These are phyloP conservation scores for Berberis thunbergii DNA, from an alignment of 164 flowering plant genomes.

Conservation along the genomic window DNA sequence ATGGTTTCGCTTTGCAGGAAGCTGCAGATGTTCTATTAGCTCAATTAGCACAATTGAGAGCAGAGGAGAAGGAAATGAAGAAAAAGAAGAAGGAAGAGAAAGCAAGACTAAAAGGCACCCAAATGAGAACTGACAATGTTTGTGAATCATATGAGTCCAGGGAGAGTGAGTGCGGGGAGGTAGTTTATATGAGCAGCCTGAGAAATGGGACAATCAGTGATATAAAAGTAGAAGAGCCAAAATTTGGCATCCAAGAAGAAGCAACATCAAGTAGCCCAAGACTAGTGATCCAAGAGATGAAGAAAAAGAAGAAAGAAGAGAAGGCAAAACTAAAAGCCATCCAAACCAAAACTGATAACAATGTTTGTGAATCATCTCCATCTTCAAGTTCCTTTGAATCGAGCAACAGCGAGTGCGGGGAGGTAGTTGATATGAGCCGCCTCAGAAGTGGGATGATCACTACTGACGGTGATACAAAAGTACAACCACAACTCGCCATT, in stretches of 20 bases:
- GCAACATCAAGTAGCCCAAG: slow-evolving; percentile 4
- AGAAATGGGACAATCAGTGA: slow-evolving; percentile 7
- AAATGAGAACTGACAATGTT: slow-evolving; percentile 7
- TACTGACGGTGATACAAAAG: not conserved
- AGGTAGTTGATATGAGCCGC: slow-evolving; percentile 37
- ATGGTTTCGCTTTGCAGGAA: slow-evolving; percentile 22
- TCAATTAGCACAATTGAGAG: slow-evolving; percentile 34
- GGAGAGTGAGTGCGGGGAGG: slow-evolving; percentile 44
- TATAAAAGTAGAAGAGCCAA: slow-evolving; percentile 1
- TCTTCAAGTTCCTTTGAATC: slow-evolving; percentile 43
- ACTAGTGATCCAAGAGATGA: not conserved
- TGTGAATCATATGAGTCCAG: slow-evolving; percentile 40
- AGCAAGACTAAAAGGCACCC: slow-evolving; percentile 20
- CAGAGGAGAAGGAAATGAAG: slow-evolving; percentile 45
- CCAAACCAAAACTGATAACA: slow-evolving; percentile 1
- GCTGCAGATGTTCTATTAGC: slow-evolving; percentile 28
- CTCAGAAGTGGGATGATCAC: slow-evolving; percentile 11
- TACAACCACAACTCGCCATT: slow-evolving; percentile 1
- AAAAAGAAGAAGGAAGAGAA: slow-evolving; percentile 39
- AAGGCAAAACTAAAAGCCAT: slow-evolving; percentile 27
- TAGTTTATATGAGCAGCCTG: slow-evolving; percentile 32
- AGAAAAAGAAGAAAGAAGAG: slow-evolving; percentile 21
- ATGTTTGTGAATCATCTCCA: slow-evolving; percentile 22
- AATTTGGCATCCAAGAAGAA: slow-evolving; percentile 1
- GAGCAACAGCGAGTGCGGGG: slow-evolving; percentile 43